Base-by-base conservation (phyloP, 331 rosid species). In the Stylosanthes scabra region DNA sequence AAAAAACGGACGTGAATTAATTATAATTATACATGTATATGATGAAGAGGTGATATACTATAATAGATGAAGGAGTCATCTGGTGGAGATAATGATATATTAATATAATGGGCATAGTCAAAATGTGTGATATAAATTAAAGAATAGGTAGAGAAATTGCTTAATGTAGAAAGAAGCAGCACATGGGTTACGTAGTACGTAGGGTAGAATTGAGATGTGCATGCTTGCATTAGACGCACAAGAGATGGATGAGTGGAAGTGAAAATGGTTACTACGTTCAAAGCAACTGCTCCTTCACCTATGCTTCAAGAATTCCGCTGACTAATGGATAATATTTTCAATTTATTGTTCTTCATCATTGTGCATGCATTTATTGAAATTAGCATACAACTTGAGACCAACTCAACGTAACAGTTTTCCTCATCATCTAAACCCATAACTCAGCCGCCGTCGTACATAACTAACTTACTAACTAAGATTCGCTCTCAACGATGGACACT, bases 151-250 rank as follows among this genome's bases (percentile, higher is more conserved):
- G 25, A 20, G 25, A 20, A 20, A 68, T n/a, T 68, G 89, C 85
- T 80, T 84, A 71, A 50, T 56, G 29, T 55, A 16, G 78, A 88
- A 80, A 76, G 83, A 7, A 76, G 10, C 25, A 63, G 70, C 89
- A 90, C 91, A 76, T 90, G 96, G 81, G 41, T 70, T 57, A 70
- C 80, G 25, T 20, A 20, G 25, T 20, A 20, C 25, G 25, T 20
- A 20, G 25, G 81, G 66, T 39, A 44, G 71, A 73, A 62, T 81
- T 75, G 64, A 66, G 66, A 82, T 40, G 65, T 56, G 41, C 81
- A 68, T 56, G 41, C 81, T 72, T 83, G 29, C 61, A 68, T 68
- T 66, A 56, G 59, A 65, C 72, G 77, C 68, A 61, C 54, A 59
- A 54, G 68, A 74, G 63, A 65, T n/a, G n/a, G 51, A 3, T 12